Base-by-base conservation (phyloP, 2,329 filamentous ascomycete species). In the Aspergillus sp. region DNA sequence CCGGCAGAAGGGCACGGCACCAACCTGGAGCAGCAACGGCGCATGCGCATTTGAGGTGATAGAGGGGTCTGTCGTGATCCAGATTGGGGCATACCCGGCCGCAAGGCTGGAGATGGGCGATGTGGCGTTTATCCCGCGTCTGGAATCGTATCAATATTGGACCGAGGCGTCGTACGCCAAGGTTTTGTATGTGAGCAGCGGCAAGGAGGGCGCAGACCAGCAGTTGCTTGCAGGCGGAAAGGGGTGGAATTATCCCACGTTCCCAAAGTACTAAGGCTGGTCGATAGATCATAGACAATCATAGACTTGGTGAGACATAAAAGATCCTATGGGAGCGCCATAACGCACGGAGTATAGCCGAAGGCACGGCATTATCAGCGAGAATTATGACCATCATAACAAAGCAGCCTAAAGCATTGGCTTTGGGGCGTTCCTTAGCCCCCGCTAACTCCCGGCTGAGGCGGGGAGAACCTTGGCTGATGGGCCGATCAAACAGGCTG, bases 1-100 rank as follows among this genome's bases (percentile, higher is more conserved):
- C 11, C 63, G 60, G 0, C 62, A 60, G 4, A 60, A 60, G n/a
- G 62, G 59, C 4, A 59, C 59, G 5, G 56, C 61, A 0, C 56
- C 62, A 4, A 58, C 56, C 0, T 67, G 63, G 46, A 59, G 43
- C 0, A 59, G 71, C 16, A 35, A 57, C 0, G 65, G 68, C 1
- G 71, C 72, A 52, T 63, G 65, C 7, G 72, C 70, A 5, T 69
- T 75, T 19, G 67, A 75, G 47, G 63, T 75, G n/a, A 52, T 73
- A 11, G 70, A 75, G 40, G 73, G 72, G 11, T 54, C 66, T 5
- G 52, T 75, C 9, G 60, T 49, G n/a, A 60, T 74, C 19, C 52
- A 61, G n/a, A 64, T 74, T 47, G 61, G 63, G 4, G 63, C 64
- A 6, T 68, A 67, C 11, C 58, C 57, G 1, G 55, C 50, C 1